These are phyloP conservation scores for Trichoderma gracile DNA, from an alignment of 2,329 filamentous ascomycete species.

Conservation along the genomic window DNA sequence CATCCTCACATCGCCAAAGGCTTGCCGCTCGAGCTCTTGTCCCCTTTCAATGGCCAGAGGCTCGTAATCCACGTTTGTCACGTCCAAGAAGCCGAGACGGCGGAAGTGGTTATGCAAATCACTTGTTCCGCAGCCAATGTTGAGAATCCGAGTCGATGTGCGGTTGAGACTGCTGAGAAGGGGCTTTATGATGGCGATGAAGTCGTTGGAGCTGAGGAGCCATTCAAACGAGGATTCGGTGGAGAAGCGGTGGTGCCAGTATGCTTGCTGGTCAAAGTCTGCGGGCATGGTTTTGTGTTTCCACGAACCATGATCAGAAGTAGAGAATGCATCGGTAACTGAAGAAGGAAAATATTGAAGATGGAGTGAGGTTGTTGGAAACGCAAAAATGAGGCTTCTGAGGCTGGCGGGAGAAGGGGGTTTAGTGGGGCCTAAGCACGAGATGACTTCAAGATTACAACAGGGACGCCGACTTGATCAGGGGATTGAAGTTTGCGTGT, in stretches of 20 bases:
- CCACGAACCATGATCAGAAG: no score
- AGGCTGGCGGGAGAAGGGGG: no score
- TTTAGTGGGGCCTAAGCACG: no score
- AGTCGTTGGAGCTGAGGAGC: constrained; percentile 46
- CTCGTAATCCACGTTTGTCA: constrained; percentile 54
- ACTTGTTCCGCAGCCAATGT: constrained; percentile 53
- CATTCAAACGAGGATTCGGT: constrained; percentile 51
- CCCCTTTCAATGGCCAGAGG: constrained; percentile 49
- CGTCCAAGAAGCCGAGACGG: constrained; percentile 41
- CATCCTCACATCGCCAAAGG: constrained; percentile 48
- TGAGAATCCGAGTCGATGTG: constrained; percentile 42
- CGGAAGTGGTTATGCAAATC: constrained; percentile 52
- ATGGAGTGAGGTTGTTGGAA: no score
- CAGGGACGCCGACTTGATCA: no score
- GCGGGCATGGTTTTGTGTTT: constrained; percentile 31
- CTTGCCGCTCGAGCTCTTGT: constrained; percentile 41
- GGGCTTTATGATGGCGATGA: constrained; percentile 45
- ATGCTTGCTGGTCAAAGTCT: constrained; percentile 52
- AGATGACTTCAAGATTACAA: no score
- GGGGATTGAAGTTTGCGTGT: no score
- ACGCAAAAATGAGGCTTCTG: no score
- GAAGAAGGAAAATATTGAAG: not conserved
- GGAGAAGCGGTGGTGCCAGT: constrained; percentile 51
- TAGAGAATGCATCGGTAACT: no score
- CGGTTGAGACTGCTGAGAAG: constrained; percentile 36